Conservation (phyloP, 139 green algal genomes). For the Zygnema circumcarinatum region DNA sequence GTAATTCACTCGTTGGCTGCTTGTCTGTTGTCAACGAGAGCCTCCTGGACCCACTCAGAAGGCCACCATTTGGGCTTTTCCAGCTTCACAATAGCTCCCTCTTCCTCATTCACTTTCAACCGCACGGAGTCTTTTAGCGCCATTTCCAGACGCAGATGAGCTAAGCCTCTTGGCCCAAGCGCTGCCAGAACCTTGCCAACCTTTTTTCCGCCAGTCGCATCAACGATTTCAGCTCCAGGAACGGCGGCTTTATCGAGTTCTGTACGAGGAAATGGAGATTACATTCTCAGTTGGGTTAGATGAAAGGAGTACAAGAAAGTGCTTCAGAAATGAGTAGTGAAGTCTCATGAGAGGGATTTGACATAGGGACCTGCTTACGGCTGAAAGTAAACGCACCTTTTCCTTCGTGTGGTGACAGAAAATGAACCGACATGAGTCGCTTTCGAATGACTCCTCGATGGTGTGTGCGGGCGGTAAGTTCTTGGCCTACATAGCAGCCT, state of each 20-base stretch:
- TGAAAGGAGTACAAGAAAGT: neutral
- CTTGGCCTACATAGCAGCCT: conserved; percentile 97
- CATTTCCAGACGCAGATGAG: conserved; percentile 28
- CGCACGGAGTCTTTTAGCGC: conserved; percentile 25
- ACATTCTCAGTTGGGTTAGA: neutral
- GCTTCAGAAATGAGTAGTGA: neutral
- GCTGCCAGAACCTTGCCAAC: conserved; percentile 36
- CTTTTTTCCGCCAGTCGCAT: conserved; percentile 17
- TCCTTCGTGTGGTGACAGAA: neutral
- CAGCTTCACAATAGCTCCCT: neutral
- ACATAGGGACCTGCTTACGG: no score
- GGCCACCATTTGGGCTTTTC: conserved; percentile 41
- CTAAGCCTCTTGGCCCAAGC: conserved; percentile 16
- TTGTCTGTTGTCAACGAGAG: neutral
- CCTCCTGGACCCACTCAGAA: conserved; percentile 33
- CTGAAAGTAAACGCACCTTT: neutral
- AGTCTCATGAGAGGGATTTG: no score
- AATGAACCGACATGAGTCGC: conserved; percentile 77
- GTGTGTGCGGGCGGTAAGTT: conserved; percentile 81
- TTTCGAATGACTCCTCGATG: conserved; percentile 83
- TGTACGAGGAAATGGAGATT: conserved; percentile 17
- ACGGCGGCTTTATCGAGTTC: conserved; percentile 11
- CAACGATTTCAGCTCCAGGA: conserved; percentile 32
- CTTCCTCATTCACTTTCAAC: conserved; percentile 34
- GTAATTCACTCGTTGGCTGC: neutral